These are phyloP conservation scores for Castanopsis chinensis DNA, from an alignment of 306 rosid genomes.

Conservation along the genomic window DNA sequence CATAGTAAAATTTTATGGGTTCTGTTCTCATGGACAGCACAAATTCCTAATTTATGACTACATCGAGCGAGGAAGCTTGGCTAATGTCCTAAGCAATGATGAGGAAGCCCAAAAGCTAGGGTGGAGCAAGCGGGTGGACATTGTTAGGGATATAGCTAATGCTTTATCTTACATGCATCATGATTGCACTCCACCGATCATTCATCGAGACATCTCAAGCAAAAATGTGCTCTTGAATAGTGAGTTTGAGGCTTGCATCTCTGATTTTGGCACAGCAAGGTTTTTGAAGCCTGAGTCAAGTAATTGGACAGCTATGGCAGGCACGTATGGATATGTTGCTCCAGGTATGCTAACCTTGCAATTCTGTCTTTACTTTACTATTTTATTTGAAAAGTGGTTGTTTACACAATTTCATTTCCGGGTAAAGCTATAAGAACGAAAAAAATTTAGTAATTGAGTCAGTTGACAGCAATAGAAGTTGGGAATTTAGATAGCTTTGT, in stretches of 20 bases:
- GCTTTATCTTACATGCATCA: not conserved
- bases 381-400: not conserved
- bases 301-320: not conserved
- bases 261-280: slow-evolving; percentile 1
- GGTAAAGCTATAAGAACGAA: not conserved
- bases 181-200: not conserved
- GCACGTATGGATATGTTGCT: not conserved
- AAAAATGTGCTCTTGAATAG: not conserved
- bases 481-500: no score
- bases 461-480: no score
- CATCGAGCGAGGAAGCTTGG: not conserved
- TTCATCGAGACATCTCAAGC: not conserved
- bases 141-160: not conserved
- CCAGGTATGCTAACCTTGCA: not conserved
- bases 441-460: no score
- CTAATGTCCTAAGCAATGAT: not conserved
- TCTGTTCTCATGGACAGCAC: not conserved
- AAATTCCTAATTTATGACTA: not conserved
- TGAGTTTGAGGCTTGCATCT: not conserved
- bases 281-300: not conserved
- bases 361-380: not conserved
- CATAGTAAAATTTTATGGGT: no score
- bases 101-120: not conserved
- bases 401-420: not conserved
- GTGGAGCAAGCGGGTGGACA: not conserved